These are phyloP conservation scores for Carex kokanica DNA, from an alignment of 176 grass and related monocot species.

Conservation along the genomic window DNA sequence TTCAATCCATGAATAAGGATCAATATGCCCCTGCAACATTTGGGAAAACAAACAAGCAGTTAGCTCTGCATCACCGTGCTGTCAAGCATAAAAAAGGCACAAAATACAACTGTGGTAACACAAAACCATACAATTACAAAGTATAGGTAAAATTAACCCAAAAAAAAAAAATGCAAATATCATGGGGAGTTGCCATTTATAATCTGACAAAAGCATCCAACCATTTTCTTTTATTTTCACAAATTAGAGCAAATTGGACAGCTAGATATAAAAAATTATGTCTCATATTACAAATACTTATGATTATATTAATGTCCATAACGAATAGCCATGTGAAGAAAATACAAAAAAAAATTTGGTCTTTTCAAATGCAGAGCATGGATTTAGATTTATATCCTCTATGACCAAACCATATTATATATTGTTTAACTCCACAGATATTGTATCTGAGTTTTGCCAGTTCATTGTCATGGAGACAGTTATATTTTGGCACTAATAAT, in stretches of 20 bases:
- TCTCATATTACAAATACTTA: neutral
- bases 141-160: neutral
- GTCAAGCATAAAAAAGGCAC: neutral
- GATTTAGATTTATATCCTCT: neutral
- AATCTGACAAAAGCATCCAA: slow-evolving; percentile 5
- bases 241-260: neutral
- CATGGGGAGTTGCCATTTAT: neutral
- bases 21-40: slow-evolving; percentile 65
- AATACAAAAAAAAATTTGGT: neutral
- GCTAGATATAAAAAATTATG: neutral
- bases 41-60: slow-evolving; percentile 30
- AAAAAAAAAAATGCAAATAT: neutral
- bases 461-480: neutral
- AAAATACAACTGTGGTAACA: slow-evolving; percentile 9
- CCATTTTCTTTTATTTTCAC: neutral
- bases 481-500: neutral
- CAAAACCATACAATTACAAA: neutral
- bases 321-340: neutral
- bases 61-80: neutral
- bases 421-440: neutral
- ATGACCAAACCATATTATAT: neutral
- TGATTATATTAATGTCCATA: neutral
- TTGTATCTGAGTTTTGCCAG: neutral
- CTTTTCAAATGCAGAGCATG: neutral
- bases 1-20: slow-evolving; percentile 92